phyloP scores from a whole-genome alignment of 2,329 filamentous ascomycete genomes.

The Trichoderma atrobrunneum region DNA sequence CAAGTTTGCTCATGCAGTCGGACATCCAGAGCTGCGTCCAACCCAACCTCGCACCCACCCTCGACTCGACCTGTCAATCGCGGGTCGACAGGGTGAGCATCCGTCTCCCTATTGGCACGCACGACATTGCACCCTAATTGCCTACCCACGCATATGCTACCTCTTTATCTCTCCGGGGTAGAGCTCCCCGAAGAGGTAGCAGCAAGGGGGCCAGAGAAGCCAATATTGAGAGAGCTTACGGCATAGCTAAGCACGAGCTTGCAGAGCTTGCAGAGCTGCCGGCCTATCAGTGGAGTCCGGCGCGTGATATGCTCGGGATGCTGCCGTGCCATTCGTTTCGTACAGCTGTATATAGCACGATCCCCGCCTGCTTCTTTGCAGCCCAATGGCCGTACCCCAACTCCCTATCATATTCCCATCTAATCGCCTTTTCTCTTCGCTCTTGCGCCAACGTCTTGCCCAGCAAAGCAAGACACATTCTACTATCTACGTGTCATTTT shows the following conservation, averaged over 20 bases:
- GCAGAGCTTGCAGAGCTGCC: background rate
- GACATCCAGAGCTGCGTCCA: background rate
- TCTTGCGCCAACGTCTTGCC: background rate
- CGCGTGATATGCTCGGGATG: conserved; percentile 14
- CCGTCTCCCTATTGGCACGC: background rate
- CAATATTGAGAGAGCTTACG: background rate
- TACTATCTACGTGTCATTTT: background rate
- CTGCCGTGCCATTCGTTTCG: conserved; percentile 8
- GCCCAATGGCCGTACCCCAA: conserved; percentile 7
- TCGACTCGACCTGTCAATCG: background rate
- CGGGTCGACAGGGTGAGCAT: background rate
- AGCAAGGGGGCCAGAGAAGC: background rate
- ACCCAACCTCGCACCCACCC: background rate
- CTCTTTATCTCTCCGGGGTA: conserved; percentile 1
- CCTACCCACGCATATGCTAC: background rate
- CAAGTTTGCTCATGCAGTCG: background rate
- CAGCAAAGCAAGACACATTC: background rate
- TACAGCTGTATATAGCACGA: conserved; percentile 10
- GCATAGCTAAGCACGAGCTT: background rate
- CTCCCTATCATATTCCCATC: background rate
- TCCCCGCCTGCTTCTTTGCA: conserved; percentile 7
- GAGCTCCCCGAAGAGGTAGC: background rate
- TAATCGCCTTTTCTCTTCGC: conserved; percentile 5
- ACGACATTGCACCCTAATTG: background rate
- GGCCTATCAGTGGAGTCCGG: conserved; percentile 8